Evolutionary conservation across 768 basidiomycete genomes (phyloP).

Genomic region (Lactarius akahatsu): DNA sequence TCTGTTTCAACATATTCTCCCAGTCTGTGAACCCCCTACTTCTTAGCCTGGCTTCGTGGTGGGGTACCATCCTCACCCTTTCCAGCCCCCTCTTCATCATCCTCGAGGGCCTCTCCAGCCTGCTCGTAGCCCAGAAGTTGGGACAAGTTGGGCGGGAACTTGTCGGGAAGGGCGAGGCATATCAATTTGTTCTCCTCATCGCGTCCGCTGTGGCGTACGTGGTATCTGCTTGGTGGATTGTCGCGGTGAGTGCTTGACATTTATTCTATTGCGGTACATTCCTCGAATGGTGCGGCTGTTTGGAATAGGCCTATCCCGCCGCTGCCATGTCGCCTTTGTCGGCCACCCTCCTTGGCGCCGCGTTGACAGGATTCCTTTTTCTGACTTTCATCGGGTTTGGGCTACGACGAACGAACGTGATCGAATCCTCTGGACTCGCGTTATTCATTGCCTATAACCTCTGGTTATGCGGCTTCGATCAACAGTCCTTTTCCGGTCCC

Average conservation of each 20-base stretch:
- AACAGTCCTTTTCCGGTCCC: conserved; percentile 67
- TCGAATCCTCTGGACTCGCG: conserved; percentile 86
- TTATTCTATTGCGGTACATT: neutral
- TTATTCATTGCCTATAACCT: conserved; percentile 88
- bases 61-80: conserved; percentile 69
- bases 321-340: conserved; percentile 83
- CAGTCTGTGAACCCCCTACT: conserved; percentile 60
- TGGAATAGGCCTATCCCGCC: conserved; percentile 68
- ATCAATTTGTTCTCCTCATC: conserved; percentile 76
- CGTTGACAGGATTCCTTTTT: conserved; percentile 86
- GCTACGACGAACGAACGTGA: conserved; percentile 84
- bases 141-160: conserved; percentile 75
- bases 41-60: conserved; percentile 57
- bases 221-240: conserved; percentile 83
- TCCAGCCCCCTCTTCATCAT: conserved; percentile 77
- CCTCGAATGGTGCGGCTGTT: neutral
- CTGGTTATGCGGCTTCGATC: conserved; percentile 85
- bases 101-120: conserved; percentile 80
- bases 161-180: conserved; percentile 68
- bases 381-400: conserved; percentile 90
- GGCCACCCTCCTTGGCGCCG: conserved; percentile 85
- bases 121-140: conserved; percentile 78
- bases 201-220: conserved; percentile 79
- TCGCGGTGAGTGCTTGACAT: conserved; percentile 52
- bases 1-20: conserved; percentile 84